Evolutionary conservation across 2,329 filamentous ascomycete genomes (phyloP), one percentile per base, ranked within the genome.

Genomic region (Dactylellina haptotyla): DNA sequence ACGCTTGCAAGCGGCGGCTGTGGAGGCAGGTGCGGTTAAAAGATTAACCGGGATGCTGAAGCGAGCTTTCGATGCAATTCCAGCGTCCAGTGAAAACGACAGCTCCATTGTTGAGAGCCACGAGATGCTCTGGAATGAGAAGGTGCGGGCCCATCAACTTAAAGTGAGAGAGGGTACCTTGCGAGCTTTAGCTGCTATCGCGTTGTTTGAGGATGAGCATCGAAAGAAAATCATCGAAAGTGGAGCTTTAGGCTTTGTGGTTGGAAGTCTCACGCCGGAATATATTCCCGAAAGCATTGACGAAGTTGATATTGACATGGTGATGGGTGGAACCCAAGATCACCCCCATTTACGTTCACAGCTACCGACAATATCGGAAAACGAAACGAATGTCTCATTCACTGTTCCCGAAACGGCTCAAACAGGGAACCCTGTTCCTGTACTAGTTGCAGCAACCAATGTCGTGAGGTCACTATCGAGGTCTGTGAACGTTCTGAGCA

Each of bases 371-470:
- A 64, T 53, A 39, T 46, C 66, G 8, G 62, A 59, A 18, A 72
- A 76, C 46, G 75, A 77, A 26, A 54, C 77, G 28, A 72, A 69
- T 20, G 58, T 73, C 14, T 56, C 64, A 3, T 83, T 75, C 14
- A 61, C 72, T 5, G 50, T 70, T n/a, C 58, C 71, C 12, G 74
- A 75, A 30, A 75, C 75, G 72, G 81, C 82, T 2, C 82, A 86
- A 10, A 90, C 90, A 77, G 92, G 92, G 1, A 97, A 98, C 77
- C 89, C 93, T 1, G 84, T 87, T 5, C 83, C 87, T 2, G 93
- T 97, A 20, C 84, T 98, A 20, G 85, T 96, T 62, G 93, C 93
- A 18, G 94, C 92, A 0, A 97, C 93, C 79, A 89, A 91, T 78
- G 88, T 91, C 25, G 87, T 93, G 26, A 87, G 91, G 75, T 91